These are phyloP conservation scores for Boletus coccyginus DNA, from an alignment of 768 basidiomycete species.

Conservation along the genomic window DNA sequence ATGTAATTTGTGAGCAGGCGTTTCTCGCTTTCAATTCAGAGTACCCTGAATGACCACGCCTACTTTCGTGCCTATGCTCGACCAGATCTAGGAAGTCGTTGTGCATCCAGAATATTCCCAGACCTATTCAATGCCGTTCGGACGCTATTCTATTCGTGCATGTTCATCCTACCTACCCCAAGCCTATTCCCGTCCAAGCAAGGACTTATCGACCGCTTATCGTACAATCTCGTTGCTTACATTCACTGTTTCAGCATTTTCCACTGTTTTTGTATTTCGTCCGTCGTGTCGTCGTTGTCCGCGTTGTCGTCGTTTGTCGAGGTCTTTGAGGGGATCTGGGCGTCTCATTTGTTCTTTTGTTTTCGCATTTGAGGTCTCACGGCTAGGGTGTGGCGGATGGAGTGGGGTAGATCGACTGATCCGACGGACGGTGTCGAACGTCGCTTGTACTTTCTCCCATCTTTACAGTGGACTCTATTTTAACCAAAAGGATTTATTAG, in stretches of 20 bases:
- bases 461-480: constrained; percentile 16
- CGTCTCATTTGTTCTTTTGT: constrained; percentile 4
- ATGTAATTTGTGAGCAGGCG: constrained; percentile 7
- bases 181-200: constrained; percentile 18
- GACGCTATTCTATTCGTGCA: constrained; percentile 26
- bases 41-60: constrained; percentile 4
- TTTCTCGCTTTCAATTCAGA: constrained; percentile 1
- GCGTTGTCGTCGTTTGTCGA: constrained; percentile 1
- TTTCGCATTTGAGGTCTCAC: neutral
- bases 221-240: constrained; percentile 32
- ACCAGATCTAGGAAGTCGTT: constrained; percentile 25
- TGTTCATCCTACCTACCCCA: constrained; percentile 19
- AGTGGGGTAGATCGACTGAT: neutral
- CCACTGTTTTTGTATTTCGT: constrained; percentile 14
- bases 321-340: neutral
- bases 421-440: constrained; percentile 15
- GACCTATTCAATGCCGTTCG: constrained; percentile 16
- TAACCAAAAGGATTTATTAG: constrained; percentile 14
- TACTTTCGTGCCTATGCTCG: constrained; percentile 5
- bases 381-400: neutral
- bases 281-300: constrained; percentile 3
- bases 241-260: constrained; percentile 17
- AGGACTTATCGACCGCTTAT: constrained; percentile 30
- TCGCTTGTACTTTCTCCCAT: constrained; percentile 17
- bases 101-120: constrained; percentile 27